These are phyloP conservation scores for thale cress (Arabidopsis thaliana) DNA, from an alignment of 345 rosid species.

Conservation along the genomic window TAIR10.1 NC_003076.8:4204001-4204500, in stretches of 20 bases:
- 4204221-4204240: neutral
- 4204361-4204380: neutral
- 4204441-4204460: neutral
- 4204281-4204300: neutral
- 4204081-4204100: neutral
- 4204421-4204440: neutral
- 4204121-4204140: neutral
- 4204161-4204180: neutral
- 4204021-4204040: neutral
- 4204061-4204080: neutral
- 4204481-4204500: neutral
- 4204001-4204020: conserved; percentile 12
- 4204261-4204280: neutral
- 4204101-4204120: too few relatives aligned
- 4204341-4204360: neutral
- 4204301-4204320: neutral
- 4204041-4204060: neutral
- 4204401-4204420: neutral
- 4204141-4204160: neutral
- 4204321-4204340: neutral
- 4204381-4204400: neutral
- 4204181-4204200: neutral
- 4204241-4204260: neutral
- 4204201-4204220: neutral
- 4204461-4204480: neutral